Evolutionary conservation across 148 eudicot genomes (phyloP), one percentile per base, ranked within the genome.

Genomic region (Chenopodium suecicum): DNA sequence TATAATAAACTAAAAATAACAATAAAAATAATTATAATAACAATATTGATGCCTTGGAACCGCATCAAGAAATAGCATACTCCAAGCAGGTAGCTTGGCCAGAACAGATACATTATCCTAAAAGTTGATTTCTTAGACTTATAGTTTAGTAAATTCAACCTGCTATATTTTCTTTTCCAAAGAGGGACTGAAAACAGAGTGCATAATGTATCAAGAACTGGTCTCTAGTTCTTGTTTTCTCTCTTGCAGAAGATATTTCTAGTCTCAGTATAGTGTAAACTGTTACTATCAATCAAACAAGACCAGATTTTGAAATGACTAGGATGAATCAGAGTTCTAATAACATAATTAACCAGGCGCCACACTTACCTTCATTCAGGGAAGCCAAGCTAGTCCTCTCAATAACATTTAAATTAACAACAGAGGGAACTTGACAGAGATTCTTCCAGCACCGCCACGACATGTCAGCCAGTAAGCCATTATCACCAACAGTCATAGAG

Each of bases 361-460:
- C n/a, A 72, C 16, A 69, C 58, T 64, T 90, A 94, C 98, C 97
- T 91, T 94, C 98, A 87, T 87, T 85, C 74, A 94, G 78, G 77
- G 97, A 88, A 79, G 89, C 85, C 86, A 94, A 84, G 83, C 81
- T 90, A 74, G 93, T 94, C 83, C 97, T 90, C 86, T 92, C 92
- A 85, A 88, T 85, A 56, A 94, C 85, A 71, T 85, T 86, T 83
- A 94, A 87, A 77, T 87, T 85, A 83, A 94, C 31, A 46, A 89
- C 84, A 79, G 79, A 89, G 79, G 91, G 67, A 76, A 86, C 82
- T 76, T 83, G 87, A 77, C 85, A 82, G 23, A 85, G 84, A 82
- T 86, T 86, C 74, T 74, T 78, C 81, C 87, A 81, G 81, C 82
- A 86, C 74, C 73, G 84, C 87, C 90, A 87, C 80, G 98, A 91